These are phyloP conservation scores for Cyclaneusma minus DNA, from an alignment of 2,329 filamentous ascomycete species.

Conservation along the genomic window DNA sequence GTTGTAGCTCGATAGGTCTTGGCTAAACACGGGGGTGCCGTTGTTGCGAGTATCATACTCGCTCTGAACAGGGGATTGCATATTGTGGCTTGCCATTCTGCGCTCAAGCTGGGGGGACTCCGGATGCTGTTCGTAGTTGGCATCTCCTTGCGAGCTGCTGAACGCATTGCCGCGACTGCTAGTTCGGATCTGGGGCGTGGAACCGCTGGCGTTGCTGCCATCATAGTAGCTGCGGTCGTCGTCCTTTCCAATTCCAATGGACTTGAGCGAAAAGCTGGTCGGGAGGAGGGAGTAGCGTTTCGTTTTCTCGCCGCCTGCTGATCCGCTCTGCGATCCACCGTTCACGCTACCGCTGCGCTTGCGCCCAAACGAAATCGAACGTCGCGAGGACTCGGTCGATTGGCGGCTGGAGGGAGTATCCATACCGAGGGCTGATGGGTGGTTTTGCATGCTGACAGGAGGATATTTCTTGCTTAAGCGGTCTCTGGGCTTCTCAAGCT, in stretches of 20 bases:
- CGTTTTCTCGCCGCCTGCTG: slow-evolving; percentile 25
- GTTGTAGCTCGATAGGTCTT: too few species aligned
- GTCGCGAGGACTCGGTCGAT: slow-evolving; percentile 59
- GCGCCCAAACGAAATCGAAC: slow-evolving; percentile 57
- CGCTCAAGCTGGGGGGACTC: too few species aligned
- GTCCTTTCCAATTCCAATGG: slow-evolving; percentile 44
- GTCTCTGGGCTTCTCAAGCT: slow-evolving; percentile 49
- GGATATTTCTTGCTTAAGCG: slow-evolving; percentile 67
- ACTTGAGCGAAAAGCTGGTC: slow-evolving; percentile 45
- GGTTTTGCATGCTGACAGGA: slow-evolving; percentile 77
- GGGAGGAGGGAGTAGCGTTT: slow-evolving; percentile 60
- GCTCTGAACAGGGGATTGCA: too few species aligned
- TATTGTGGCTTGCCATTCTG: too few species aligned
- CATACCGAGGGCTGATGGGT: slow-evolving; percentile 35
- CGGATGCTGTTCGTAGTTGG: too few species aligned
- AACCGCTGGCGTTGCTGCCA: not conserved
- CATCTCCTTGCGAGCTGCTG: too few species aligned
- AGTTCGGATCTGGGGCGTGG: not conserved
- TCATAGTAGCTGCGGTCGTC: too few species aligned
- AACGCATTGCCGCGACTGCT: too few species aligned
- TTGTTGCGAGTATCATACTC: too few species aligned
- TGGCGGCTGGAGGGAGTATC: slow-evolving; percentile 29
- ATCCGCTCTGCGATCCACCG: slow-evolving; percentile 37
- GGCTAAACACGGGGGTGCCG: too few species aligned
- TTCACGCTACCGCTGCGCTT: slow-evolving; percentile 54